Base-by-base conservation (phyloP, 1,284 basidiomycete genomes). In the Heliocybe sulcata region DNA sequence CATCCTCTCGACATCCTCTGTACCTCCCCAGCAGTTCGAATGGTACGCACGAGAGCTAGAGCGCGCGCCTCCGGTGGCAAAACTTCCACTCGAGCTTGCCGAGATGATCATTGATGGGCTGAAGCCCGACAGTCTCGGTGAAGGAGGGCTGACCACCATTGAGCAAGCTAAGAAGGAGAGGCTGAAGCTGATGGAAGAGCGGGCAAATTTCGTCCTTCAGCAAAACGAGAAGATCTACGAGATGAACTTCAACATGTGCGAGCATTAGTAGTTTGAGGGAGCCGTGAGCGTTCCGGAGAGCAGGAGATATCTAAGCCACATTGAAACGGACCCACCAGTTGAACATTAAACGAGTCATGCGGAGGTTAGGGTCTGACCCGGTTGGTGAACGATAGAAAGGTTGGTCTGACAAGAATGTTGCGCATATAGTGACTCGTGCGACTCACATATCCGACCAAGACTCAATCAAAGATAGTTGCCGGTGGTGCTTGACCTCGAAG, bases 11-110 rank as follows among this genome's bases (percentile, higher is more conserved):
- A 60, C 64, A n/a, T 56, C 58, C 9, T 29, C 49, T 16, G 56
- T 64, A 10, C 57, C 56, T 10, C 58, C 59, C 19, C 63, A 64
- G 55, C 63, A 60, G 35, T 35, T 42, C 31, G 49, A 54, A 50
- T 58, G 60, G 67, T 45, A 64, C 63, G 10, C 64, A 63, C 45
- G 53, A 35, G 49, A 52, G 27, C 50, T 54, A 29, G 19, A 54
- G 22, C 52, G 54, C 25, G 27, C 51, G 16, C 33, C 51, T 29
- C 8, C 51, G 9, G 6, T 31, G 27, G 33, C 3, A 16, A 35
- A n/a, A 3, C 33, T 52, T 14, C 51, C 51, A 14, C 6, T 52
- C 19, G 51, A 52, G 22, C 16, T 52, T 3, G 10, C 33, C 12
- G 51, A 33, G 6, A 31, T 31, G 26, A 20, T 52, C 26, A 35